A percentile compares a stretch with the other conserved stretches of the same genome.
Evolutionary conservation across 1,139 yeast genomes (phyloP).

Genomic region (Yamadazyma diospyri): DNA sequence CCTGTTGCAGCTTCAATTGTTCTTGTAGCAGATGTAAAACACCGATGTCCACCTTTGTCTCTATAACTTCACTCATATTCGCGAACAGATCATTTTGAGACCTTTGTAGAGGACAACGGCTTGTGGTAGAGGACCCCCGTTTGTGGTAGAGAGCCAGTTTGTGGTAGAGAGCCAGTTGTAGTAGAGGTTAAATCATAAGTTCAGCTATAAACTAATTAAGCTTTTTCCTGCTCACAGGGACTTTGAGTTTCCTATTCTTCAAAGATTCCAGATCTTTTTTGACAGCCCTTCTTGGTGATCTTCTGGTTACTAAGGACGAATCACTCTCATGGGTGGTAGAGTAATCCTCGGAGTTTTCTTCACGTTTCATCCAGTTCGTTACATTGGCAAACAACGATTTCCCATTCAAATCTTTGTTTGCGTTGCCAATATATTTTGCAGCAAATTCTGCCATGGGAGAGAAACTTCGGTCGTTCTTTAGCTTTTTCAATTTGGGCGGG

Average conservation of each 20-base stretch:
- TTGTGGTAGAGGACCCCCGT: too few species aligned
- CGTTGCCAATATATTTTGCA: constrained; percentile 55
- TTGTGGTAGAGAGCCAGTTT: too few species aligned
- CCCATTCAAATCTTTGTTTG: constrained; percentile 42
- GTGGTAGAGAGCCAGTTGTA: too few species aligned
- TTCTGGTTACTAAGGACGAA: constrained; percentile 12
- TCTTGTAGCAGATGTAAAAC: constrained; percentile 21
- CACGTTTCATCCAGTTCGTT: constrained; percentile 61
- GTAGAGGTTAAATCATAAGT: too few species aligned
- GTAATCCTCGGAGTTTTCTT: constrained; percentile 23
- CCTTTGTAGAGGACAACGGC: too few species aligned
- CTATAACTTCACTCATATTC: constrained; percentile 8
- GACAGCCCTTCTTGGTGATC: constrained; percentile 11
- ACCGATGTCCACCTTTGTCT: not conserved
- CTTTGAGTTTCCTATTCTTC: constrained; percentile 14
- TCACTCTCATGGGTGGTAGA: constrained; percentile 14
- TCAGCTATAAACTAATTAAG: too few species aligned
- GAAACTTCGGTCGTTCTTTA: constrained; percentile 1
- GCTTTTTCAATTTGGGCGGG: not conserved
- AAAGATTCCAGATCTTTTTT: constrained; percentile 8
- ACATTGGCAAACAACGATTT: constrained; percentile 57
- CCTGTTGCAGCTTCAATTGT: constrained; percentile 32
- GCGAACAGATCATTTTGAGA: constrained; percentile 1
- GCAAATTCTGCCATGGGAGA: constrained; percentile 65
- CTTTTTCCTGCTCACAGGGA: constrained; percentile 15